Conservation (phyloP, 169 alveolate species). For the Eimeria tenella region DNA sequence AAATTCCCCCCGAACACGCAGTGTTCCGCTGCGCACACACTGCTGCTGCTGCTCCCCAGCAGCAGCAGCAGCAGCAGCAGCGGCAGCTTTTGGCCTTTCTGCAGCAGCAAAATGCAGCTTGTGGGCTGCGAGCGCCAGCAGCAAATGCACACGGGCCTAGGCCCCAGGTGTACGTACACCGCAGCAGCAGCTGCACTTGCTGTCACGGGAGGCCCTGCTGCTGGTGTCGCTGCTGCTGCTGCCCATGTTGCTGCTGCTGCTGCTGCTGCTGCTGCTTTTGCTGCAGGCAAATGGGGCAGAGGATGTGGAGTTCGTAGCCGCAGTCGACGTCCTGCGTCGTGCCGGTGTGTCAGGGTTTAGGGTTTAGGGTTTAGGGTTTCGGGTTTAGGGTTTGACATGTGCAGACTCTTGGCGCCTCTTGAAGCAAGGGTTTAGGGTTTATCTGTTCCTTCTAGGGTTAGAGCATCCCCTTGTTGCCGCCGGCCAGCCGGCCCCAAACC, state of each 20-base stretch:
- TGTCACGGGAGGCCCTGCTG: neutral
- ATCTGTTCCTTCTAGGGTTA: neutral
- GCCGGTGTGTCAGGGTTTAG: slow-evolving; percentile 9
- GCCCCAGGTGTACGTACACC: neutral
- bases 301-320: neutral
- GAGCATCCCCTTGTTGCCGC: too few species aligned
- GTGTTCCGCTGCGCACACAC: neutral
- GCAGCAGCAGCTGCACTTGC: neutral
- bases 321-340: slow-evolving; percentile 21
- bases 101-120: too few species aligned
- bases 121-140: neutral
- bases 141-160: neutral
- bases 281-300: slow-evolving; percentile 26
- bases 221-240: neutral
- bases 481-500: too few species aligned
- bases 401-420: neutral
- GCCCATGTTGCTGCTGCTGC: neutral
- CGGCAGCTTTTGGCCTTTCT: neutral
- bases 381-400: neutral
- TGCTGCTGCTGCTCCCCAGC: neutral
- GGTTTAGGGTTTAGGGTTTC: neutral
- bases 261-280: neutral
- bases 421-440: neutral
- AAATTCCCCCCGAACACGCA: neutral
- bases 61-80: neutral